A percentile compares a stretch with the other conserved stretches of the same genome.
phyloP scores from a whole-genome alignment of 2,329 filamentous ascomycete genomes.

The Fusarium devonianum region DNA sequence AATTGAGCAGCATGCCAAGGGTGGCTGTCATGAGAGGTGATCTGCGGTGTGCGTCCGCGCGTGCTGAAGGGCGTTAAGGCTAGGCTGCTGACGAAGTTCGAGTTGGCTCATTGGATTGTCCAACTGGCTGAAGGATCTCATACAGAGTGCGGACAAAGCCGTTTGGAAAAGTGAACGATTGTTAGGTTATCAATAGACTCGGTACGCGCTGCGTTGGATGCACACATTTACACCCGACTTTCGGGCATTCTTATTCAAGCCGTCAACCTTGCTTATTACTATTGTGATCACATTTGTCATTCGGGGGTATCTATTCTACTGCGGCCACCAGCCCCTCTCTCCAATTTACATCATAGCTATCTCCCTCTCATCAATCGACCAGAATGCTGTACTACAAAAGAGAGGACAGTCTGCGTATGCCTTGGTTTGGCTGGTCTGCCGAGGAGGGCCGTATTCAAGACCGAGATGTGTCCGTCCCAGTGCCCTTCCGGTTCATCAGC shows the following conservation, averaged over 20 bases:
- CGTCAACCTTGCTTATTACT: too few relatives aligned
- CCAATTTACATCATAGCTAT: constrained; percentile 16
- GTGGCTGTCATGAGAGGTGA: background rate
- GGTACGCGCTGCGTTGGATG: background rate
- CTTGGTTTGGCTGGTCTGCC: background rate
- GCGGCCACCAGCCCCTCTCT: constrained; percentile 30
- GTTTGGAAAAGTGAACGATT: background rate
- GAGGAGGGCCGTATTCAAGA: constrained; percentile 10
- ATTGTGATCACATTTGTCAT: constrained; percentile 35
- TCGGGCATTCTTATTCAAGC: too few relatives aligned
- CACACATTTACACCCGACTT: too few relatives aligned
- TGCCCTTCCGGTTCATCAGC: constrained; percentile 62
- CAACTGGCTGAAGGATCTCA: too few relatives aligned
- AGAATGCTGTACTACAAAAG: constrained; percentile 8
- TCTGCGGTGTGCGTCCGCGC: background rate
- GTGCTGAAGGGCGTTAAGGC: constrained; percentile 13
- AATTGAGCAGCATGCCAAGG: constrained; percentile 4
- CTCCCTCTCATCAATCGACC: constrained; percentile 8
- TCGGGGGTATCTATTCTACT: constrained; percentile 55
- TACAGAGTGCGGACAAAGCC: background rate
- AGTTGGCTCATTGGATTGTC: too few relatives aligned
- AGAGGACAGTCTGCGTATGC: constrained; percentile 2
- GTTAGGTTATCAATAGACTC: background rate
- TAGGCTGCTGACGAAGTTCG: background rate
- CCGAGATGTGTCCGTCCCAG: constrained; percentile 25